Percentiles rank a stretch among this genome's conserved stretches.
These are phyloP conservation scores for Candida pini DNA, from an alignment of 805 yeast species.

Conservation along the genomic window DNA sequence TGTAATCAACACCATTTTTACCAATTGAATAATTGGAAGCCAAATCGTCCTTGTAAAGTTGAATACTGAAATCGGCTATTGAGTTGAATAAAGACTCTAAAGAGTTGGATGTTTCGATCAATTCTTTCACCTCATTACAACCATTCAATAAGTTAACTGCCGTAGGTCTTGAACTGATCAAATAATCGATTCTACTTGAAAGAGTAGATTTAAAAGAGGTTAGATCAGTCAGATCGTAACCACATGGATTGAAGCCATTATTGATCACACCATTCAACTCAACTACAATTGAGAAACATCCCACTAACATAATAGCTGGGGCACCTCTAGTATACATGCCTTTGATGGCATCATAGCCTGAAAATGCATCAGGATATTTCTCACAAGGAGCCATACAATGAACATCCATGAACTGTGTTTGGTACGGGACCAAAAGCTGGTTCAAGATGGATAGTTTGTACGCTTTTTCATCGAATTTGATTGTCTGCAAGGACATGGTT, in stretches of 20 bases:
- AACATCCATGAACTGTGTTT: conserved; percentile 62
- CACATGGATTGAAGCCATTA: conserved; percentile 23
- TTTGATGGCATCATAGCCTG: conserved; percentile 80
- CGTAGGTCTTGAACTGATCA: conserved; percentile 83
- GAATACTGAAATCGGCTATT: conserved; percentile 41
- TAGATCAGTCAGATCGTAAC: conserved; percentile 14
- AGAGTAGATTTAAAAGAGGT: conserved; percentile 33
- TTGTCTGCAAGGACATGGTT: conserved; percentile 51
- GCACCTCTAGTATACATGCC: conserved; percentile 97
- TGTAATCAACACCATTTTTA: conserved; percentile 70
- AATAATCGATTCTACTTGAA: conserved; percentile 48
- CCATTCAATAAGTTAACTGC: conserved; percentile 91
- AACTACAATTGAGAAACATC: conserved; percentile 75
- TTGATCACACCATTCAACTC: conserved; percentile 43
- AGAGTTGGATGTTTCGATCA: conserved; percentile 15
- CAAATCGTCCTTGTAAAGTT: conserved; percentile 69
- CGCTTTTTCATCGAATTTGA: conserved; percentile 48
- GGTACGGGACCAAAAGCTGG: conserved; percentile 78
- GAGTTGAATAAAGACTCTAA: conserved; percentile 21
- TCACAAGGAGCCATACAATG: conserved; percentile 50
- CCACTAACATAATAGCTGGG: conserved; percentile 96
- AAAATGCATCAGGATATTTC: conserved; percentile 52
- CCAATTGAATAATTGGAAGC: conserved; percentile 77
- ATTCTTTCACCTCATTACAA: conserved; percentile 41
- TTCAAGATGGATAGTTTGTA: conserved; percentile 60